A percentile compares a stretch with the other conserved stretches of the same genome.
Conservation (phyloP, 164 flowering plant species). For the Taxillus chinensis region DNA sequence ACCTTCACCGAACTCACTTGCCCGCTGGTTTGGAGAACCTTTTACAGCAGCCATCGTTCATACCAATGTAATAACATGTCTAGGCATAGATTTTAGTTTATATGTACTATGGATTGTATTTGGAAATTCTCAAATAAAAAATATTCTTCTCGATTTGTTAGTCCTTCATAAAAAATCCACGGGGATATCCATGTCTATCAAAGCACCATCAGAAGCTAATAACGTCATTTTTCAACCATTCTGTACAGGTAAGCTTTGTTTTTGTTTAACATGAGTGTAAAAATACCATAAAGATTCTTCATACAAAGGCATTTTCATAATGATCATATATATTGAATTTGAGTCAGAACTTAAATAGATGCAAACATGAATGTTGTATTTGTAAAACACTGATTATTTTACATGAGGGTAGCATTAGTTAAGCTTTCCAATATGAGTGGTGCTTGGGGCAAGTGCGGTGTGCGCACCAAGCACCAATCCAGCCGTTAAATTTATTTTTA, state of each 20-base stretch:
- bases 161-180: constrained; percentile 80
- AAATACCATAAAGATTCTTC: no score
- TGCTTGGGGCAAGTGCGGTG: no score
- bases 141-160: constrained; percentile 15
- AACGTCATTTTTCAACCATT: constrained; percentile 66
- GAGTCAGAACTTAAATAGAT: no score
- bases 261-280: no score
- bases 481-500: no score
- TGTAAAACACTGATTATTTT: no score
- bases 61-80: constrained; percentile 55
- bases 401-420: no score
- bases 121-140: background rate
- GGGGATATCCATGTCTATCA: constrained; percentile 90
- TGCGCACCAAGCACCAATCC: no score
- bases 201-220: constrained; percentile 80
- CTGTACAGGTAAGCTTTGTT: constrained; percentile 66
- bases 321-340: no score
- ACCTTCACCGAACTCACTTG: constrained; percentile 77
- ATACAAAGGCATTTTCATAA: no score
- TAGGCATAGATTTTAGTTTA: background rate
- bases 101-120: background rate
- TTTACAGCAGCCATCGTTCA: constrained; percentile 74
- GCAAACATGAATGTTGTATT: no score
- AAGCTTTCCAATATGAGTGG: no score
- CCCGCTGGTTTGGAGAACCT: constrained; percentile 98